Conservation (phyloP, 352 stramenopile species). For the Pythium grandisporangium region DNA sequence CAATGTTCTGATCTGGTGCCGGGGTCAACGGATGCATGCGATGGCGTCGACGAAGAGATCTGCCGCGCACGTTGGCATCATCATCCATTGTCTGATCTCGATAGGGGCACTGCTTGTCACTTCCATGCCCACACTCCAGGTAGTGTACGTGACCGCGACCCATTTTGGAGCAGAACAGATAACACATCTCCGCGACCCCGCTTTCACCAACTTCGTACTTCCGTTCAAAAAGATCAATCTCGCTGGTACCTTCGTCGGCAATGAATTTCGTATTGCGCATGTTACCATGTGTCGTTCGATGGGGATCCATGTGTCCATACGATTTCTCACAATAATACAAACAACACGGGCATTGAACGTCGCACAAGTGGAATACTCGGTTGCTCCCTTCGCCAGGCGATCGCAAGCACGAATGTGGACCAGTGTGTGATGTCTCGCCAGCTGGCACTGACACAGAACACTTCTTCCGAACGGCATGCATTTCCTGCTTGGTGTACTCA, state of each 20-base stretch:
- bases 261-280: slow-evolving; percentile 76
- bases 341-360: slow-evolving; percentile 59
- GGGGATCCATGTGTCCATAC: slow-evolving; percentile 31
- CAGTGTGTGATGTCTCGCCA: slow-evolving; percentile 30
- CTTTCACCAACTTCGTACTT: slow-evolving; percentile 65
- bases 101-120: slow-evolving; percentile 35
- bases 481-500: slow-evolving; percentile 69
- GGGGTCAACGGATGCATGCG: slow-evolving; percentile 46
- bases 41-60: slow-evolving; percentile 70
- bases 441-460: slow-evolving; percentile 27
- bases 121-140: slow-evolving; percentile 38
- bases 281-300: slow-evolving; percentile 70
- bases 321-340: slow-evolving; percentile 72
- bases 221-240: slow-evolving; percentile 66
- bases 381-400: slow-evolving; percentile 5
- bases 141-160: slow-evolving; percentile 71
- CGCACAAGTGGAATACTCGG: slow-evolving; percentile 44
- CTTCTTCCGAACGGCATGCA: slow-evolving; percentile 68
- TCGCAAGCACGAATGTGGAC: slow-evolving; percentile 26
- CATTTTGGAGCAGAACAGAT: slow-evolving; percentile 75
- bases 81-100: too few species aligned
- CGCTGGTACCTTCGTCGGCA: slow-evolving; percentile 27
- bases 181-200: slow-evolving; percentile 73
- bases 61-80: too few species aligned
- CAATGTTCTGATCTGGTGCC: slow-evolving; percentile 37